Percentiles rank a stretch among this genome's conserved stretches.
These are phyloP conservation scores for Yamadazyma takamatsuzukensis DNA, from an alignment of 805 yeast genomes.

Conservation along the genomic window DNA sequence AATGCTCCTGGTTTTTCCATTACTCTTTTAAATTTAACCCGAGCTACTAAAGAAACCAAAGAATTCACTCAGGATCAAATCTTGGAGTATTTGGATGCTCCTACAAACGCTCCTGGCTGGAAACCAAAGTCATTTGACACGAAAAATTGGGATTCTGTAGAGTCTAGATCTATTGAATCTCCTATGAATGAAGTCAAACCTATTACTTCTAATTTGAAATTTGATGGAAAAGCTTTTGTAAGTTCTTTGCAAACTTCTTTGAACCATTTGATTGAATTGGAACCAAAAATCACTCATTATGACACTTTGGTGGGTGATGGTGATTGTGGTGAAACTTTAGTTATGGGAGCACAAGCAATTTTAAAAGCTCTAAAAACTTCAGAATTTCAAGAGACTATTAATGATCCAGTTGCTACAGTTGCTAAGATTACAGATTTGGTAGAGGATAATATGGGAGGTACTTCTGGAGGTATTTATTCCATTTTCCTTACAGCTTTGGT, in stretches of 20 bases:
- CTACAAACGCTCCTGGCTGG: slow-evolving; percentile 86
- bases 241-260: slow-evolving; percentile 45
- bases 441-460: slow-evolving; percentile 95
- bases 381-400: slow-evolving; percentile 22
- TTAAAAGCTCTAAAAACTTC: slow-evolving; percentile 45
- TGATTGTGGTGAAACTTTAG: slow-evolving; percentile 92
- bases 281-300: slow-evolving; percentile 78
- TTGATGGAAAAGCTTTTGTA: slow-evolving; percentile 45
- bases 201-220: slow-evolving; percentile 23
- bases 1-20: slow-evolving; percentile 91
- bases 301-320: slow-evolving; percentile 96
- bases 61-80: slow-evolving; percentile 24
- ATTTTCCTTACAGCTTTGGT: slow-evolving; percentile 79
- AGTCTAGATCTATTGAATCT: slow-evolving; percentile 27
- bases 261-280: slow-evolving; percentile 35
- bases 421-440: slow-evolving; percentile 77
- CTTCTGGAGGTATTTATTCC: slow-evolving; percentile 91
- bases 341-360: slow-evolving; percentile 75
- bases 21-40: slow-evolving; percentile 69
- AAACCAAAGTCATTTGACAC: slow-evolving; percentile 37
- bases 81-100: slow-evolving; percentile 60
- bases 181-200: slow-evolving; percentile 23
- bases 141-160: slow-evolving; percentile 26
- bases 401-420: slow-evolving; percentile 55
- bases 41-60: slow-evolving; percentile 32